phyloP scores from a whole-genome alignment of 2,329 filamentous ascomycete species.

The Verticillium nubilum region DNA sequence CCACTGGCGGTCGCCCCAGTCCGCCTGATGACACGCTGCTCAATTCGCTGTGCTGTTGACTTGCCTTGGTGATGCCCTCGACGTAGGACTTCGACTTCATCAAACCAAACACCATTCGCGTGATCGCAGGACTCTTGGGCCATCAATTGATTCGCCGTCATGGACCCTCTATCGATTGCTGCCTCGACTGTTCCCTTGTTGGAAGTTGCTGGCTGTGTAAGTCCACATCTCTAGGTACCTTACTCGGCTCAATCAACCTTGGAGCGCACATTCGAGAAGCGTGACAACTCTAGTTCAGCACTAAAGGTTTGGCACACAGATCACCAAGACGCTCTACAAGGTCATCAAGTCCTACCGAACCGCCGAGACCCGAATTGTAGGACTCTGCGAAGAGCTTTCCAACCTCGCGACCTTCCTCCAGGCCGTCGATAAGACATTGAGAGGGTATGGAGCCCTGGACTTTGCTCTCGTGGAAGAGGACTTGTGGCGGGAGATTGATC shows the following conservation, averaged over 20 bases:
- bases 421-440: conserved; percentile 13
- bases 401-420: conserved; percentile 10
- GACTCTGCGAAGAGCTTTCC: conserved; percentile 14
- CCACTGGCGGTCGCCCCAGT: not conserved
- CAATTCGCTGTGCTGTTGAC: not conserved
- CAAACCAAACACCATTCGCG: not conserved
- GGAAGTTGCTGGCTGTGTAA: conserved; percentile 9
- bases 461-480: conserved; percentile 14
- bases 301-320: not conserved
- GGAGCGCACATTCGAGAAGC: not conserved
- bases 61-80: not conserved
- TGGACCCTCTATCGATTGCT: not conserved
- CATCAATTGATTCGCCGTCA: not conserved
- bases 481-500: conserved; percentile 17
- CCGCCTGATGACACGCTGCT: not conserved
- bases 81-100: not conserved
- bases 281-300: not conserved
- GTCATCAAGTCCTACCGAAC: conserved; percentile 12
- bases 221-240: not conserved
- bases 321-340: conserved; percentile 7
- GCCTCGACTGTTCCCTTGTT: not conserved
- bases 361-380: conserved; percentile 11
- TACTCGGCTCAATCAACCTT: not conserved
- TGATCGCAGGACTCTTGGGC: not conserved
- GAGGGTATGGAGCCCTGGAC: conserved; percentile 14